These are phyloP conservation scores for Suillus americanus DNA, from an alignment of 768 basidiomycete genomes.

Conservation along the genomic window DNA sequence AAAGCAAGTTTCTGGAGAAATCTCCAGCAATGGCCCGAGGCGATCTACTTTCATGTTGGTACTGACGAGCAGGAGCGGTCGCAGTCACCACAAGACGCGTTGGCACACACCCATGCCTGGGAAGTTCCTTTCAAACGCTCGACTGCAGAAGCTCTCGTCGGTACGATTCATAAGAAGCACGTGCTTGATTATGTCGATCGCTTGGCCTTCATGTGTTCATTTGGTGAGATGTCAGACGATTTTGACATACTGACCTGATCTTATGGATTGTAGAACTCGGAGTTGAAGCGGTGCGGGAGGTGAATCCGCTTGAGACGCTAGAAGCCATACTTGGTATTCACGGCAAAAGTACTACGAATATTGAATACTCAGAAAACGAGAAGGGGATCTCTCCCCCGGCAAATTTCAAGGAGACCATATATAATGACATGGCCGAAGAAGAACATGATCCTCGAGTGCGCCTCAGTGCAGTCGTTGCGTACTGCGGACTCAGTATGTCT, in stretches of 20 bases:
- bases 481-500: constrained; percentile 25
- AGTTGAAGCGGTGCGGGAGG: constrained; percentile 12
- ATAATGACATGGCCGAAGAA: constrained; percentile 1
- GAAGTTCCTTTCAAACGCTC: constrained; percentile 20
- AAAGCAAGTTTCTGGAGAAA: constrained; percentile 23
- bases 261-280: constrained; percentile 11
- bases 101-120: constrained; percentile 15
- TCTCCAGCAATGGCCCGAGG: constrained; percentile 24
- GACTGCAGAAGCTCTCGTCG: constrained; percentile 17
- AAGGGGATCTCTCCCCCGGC: not conserved
- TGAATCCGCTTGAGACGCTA: not conserved
- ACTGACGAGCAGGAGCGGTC: not conserved
- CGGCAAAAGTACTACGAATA: not conserved
- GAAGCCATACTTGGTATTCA: not conserved
- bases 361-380: not conserved
- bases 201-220: constrained; percentile 29
- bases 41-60: constrained; percentile 6
- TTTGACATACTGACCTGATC: not conserved
- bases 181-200: constrained; percentile 23
- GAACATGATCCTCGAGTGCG: constrained; percentile 17
- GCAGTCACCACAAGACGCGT: constrained; percentile 6
- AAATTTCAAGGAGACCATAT: not conserved
- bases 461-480: constrained; percentile 24
- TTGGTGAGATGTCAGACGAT: constrained; percentile 16
- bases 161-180: not conserved